Evolutionary conservation across 2,329 filamentous ascomycete genomes (phyloP).

Genomic region (Apiospora pterosperma): DNA sequence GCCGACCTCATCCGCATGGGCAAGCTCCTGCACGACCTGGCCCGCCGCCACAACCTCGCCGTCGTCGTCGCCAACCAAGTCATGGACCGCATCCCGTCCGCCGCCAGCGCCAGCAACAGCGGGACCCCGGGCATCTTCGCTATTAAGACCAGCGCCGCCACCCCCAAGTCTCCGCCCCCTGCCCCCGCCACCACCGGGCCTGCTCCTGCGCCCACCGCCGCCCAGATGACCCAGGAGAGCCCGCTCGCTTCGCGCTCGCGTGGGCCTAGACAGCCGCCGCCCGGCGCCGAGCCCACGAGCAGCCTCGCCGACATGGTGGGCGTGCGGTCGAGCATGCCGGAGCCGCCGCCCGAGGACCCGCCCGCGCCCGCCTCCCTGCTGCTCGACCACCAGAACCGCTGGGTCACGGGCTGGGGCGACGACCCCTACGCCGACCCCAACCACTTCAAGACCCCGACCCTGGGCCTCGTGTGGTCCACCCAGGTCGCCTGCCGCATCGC

Average conservation of each 20-base stretch:
- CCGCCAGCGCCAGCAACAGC: background rate
- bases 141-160: background rate
- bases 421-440: slow-evolving; percentile 40
- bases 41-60: slow-evolving; percentile 70
- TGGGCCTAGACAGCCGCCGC: slow-evolving; percentile 24
- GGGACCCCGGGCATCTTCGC: slow-evolving; percentile 6
- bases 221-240: slow-evolving; percentile 37
- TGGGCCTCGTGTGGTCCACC: slow-evolving; percentile 88
- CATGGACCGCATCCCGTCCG: slow-evolving; percentile 69
- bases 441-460: slow-evolving; percentile 73
- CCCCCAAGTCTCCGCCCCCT: background rate
- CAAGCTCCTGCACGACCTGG: slow-evolving; percentile 70
- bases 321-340: slow-evolving; percentile 31
- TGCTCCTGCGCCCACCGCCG: slow-evolving; percentile 9
- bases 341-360: slow-evolving; percentile 26
- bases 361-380: slow-evolving; percentile 54
- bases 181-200: slow-evolving; percentile 12
- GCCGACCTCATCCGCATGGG: slow-evolving; percentile 76
- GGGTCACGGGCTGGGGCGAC: slow-evolving; percentile 95
- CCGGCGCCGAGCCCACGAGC: slow-evolving; percentile 33
- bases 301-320: slow-evolving; percentile 30
- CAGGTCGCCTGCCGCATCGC: slow-evolving; percentile 82
- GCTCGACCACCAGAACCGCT: slow-evolving; percentile 86
- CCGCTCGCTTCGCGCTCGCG: slow-evolving; percentile 47
- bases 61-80: slow-evolving; percentile 96